Evolutionary conservation across 164 flowering plant species (phyloP), one percentile per base, ranked within the genome.

Genomic region (Nelumbo lutea): DNA sequence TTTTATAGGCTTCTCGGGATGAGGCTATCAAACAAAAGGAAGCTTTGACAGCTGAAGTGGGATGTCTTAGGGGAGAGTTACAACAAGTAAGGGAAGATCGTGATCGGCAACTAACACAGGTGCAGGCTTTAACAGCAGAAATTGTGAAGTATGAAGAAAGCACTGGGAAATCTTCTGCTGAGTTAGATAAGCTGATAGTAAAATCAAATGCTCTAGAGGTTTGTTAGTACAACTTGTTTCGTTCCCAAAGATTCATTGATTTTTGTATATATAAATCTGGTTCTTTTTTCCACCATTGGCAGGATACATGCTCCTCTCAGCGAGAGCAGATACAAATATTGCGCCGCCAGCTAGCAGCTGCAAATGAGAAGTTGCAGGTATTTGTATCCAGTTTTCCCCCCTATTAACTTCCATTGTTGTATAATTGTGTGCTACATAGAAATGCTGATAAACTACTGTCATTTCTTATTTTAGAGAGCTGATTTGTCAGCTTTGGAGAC

Each of bases 291-390:
- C 14, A 66, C 67, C 59, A 46, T 70, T 64, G 74, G 67, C 76
- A 95, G 98, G 91, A 70, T 13, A 84, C 70, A 45, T 91, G 91
- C 72, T 66, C 77, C 9, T 76, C 86, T 38, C 96, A 92, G 70
- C 77, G 70, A 66, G 78, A 83, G 8, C 81, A 87, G 65, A 75
- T 95, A 61, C 75, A 52, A 64, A 68, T 64, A 46, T 70, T 92
- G 76, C 87, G 85, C 64, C 79, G 85, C 11, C 86, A 89, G 71
- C 79, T 95, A 42, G 78, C 69, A 51, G 79, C 69, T 75, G 89
- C 96, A 48, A 86, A 88, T 71, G 83, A 79, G 47, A 87, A 85
- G 65, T 71, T 89, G 68, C 77, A 82, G 96, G 98, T 95, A 67
- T 3, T 15, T 46, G 6, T 46, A 7, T 47, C n/a, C n/a, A n/a